These are phyloP conservation scores for Picocystis salinarum DNA, from an alignment of 139 green algal species.

Conservation along the genomic window DNA sequence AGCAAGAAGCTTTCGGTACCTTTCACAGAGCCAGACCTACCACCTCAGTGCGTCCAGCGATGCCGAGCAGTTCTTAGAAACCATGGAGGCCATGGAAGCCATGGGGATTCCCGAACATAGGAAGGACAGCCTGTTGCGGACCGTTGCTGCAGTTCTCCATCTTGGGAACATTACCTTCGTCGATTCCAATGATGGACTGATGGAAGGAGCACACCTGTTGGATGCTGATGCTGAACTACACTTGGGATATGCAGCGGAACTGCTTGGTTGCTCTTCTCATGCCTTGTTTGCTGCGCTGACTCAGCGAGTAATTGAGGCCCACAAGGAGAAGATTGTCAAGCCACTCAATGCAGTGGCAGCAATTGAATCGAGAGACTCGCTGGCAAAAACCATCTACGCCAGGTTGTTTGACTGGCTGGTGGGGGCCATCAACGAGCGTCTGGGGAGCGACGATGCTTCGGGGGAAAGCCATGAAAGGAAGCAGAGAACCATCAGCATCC, in stretches of 20 bases:
- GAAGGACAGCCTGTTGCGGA: conserved; percentile 9
- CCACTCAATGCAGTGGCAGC: conserved; percentile 35
- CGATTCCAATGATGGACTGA: conserved; percentile 1
- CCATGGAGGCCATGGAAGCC: not conserved
- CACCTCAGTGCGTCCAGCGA: conserved; percentile 21
- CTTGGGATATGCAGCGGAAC: not conserved
- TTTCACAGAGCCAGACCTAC: conserved; percentile 32
- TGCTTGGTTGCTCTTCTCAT: conserved; percentile 9
- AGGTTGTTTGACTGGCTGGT: conserved; percentile 41
- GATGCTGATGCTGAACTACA: not conserved
- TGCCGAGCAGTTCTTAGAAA: not conserved
- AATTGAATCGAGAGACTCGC: conserved; percentile 29
- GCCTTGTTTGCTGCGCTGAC: conserved; percentile 7
- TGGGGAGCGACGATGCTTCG: conserved; percentile 4
- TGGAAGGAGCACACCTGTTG: not conserved
- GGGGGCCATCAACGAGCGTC: conserved; percentile 4
- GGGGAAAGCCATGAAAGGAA: not conserved
- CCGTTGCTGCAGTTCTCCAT: conserved; percentile 32
- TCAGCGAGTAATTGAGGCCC: conserved; percentile 28
- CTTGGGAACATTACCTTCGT: conserved; percentile 14
- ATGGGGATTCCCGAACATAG: conserved; percentile 3
- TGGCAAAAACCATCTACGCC: conserved; percentile 34
- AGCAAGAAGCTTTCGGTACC: conserved; percentile 39
- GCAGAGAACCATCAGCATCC: conserved; percentile 2
- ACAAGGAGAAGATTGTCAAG: conserved; percentile 49